Conservation (phyloP, 1,284 basidiomycete species). For the Naganishia liquefaciens region DNA sequence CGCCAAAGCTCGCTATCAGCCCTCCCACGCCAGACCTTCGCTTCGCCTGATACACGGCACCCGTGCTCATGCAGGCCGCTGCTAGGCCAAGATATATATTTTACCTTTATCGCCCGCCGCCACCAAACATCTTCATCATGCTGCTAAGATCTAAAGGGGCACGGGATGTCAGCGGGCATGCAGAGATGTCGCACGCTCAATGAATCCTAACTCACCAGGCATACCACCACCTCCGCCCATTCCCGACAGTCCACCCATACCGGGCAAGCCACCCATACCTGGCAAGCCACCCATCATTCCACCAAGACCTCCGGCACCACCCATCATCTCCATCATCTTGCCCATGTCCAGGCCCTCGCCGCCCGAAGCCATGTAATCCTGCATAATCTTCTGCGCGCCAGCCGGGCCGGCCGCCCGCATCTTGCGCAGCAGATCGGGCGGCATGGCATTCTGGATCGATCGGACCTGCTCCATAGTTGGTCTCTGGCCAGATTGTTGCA, state of each 20-base stretch:
- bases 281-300: conserved; percentile 48
- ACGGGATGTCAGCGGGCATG: background rate
- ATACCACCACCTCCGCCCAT: conserved; percentile 50
- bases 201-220: conserved; percentile 43
- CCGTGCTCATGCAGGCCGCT: too few species aligned
- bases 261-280: conserved; percentile 46
- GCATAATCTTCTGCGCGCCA: conserved; percentile 95
- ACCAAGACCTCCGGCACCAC: conserved; percentile 40
- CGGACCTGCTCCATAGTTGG: conserved; percentile 88
- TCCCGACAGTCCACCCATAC: conserved; percentile 51
- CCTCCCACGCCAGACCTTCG: background rate
- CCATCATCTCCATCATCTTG: conserved; percentile 42
- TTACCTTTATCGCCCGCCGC: conserved; percentile 31
- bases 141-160: conserved; percentile 44
- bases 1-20: too few species aligned
- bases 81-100: too few species aligned
- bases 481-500: conserved; percentile 78
- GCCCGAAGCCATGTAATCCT: conserved; percentile 80
- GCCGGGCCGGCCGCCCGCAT: conserved; percentile 70
- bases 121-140: conserved; percentile 58
- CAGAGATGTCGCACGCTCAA: too few species aligned
- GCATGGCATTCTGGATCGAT: conserved; percentile 86
- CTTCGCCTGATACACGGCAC: too few species aligned
- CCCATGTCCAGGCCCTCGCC: conserved; percentile 57
- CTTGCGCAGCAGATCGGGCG: conserved; percentile 82